Conservation (phyloP, 768 basidiomycete genomes). For the Paxillus rubicundulus region DNA sequence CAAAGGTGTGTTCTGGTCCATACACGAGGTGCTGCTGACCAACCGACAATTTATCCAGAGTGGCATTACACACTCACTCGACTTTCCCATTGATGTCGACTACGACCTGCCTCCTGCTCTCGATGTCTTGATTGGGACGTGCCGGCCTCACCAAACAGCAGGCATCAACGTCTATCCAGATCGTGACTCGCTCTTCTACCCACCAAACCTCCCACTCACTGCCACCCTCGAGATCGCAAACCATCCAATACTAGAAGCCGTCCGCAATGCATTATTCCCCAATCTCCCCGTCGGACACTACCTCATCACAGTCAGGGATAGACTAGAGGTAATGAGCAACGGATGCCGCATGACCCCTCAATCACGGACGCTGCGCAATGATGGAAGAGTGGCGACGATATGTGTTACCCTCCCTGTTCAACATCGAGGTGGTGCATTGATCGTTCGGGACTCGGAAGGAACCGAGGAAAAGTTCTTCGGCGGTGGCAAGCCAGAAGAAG, state of each 20-base stretch:
- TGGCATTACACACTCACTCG: slow-evolving; percentile 75
- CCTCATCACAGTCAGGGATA: slow-evolving; percentile 65
- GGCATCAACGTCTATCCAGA: slow-evolving; percentile 52
- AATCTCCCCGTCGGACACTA: slow-evolving; percentile 65
- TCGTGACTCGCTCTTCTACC: slow-evolving; percentile 70
- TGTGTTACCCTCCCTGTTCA: slow-evolving; percentile 72
- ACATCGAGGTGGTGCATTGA: slow-evolving; percentile 64
- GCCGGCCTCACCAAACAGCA: slow-evolving; percentile 60
- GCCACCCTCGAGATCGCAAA: slow-evolving; percentile 77
- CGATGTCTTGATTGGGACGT: slow-evolving; percentile 74
- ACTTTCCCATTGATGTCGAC: slow-evolving; percentile 78
- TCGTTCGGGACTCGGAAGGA: slow-evolving; percentile 55
- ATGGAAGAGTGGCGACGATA: slow-evolving; percentile 71
- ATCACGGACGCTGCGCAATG: slow-evolving; percentile 51
- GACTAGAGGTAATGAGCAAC: slow-evolving; percentile 62
- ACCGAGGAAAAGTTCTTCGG: slow-evolving; percentile 61
- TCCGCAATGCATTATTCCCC: slow-evolving; percentile 71
- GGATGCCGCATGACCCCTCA: slow-evolving; percentile 61
- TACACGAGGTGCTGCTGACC: neutral
- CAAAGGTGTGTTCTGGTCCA: slow-evolving; percentile 50
- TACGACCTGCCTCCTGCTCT: slow-evolving; percentile 73
- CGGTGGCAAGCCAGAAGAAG: slow-evolving; percentile 57
- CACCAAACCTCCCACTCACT: slow-evolving; percentile 67
- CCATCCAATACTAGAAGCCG: slow-evolving; percentile 77
- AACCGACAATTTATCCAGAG: slow-evolving; percentile 42